phyloP scores from a whole-genome alignment of 768 basidiomycete species.

The Fistulinella prunicolor region DNA sequence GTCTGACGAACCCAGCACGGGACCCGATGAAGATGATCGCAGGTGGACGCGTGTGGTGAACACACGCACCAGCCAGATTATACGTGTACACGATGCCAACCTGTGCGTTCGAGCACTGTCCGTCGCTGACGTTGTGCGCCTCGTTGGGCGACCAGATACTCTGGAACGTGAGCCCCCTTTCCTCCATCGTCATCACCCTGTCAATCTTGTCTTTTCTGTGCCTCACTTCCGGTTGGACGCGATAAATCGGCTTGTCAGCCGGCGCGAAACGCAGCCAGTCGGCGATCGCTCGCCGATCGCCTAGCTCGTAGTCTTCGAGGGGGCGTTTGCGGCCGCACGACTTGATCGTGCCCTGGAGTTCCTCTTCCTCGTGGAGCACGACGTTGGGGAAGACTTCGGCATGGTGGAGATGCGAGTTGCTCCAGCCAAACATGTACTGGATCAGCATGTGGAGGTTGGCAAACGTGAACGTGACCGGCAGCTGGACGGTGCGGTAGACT shows the following conservation, averaged over 20 bases:
- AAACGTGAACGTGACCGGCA: slow-evolving; percentile 30
- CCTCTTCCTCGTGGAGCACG: slow-evolving; percentile 15
- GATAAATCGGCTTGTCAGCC: slow-evolving; percentile 18
- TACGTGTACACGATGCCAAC: slow-evolving; percentile 28
- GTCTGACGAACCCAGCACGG: slow-evolving; percentile 7
- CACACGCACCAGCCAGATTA: slow-evolving; percentile 14
- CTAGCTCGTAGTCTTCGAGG: slow-evolving; percentile 14
- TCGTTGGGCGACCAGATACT: slow-evolving; percentile 25
- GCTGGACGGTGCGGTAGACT: slow-evolving; percentile 25
- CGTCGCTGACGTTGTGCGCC: slow-evolving; percentile 21
- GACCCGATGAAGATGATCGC: too few species aligned
- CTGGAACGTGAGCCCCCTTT: slow-evolving; percentile 18
- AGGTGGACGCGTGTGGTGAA: too few species aligned
- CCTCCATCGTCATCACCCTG: slow-evolving; percentile 16
- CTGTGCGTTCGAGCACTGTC: slow-evolving; percentile 21
- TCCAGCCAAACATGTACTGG: slow-evolving; percentile 34
- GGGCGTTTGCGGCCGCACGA: slow-evolving; percentile 19
- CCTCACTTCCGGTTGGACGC: slow-evolving; percentile 9
- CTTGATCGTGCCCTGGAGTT: slow-evolving; percentile 19
- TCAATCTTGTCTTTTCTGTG: slow-evolving; percentile 8
- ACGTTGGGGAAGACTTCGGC: slow-evolving; percentile 22
- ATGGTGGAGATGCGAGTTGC: slow-evolving; percentile 21
- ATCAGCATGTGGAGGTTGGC: slow-evolving; percentile 29
- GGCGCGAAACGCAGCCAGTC: slow-evolving; percentile 17
- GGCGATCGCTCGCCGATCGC: slow-evolving; percentile 2